Evolutionary conservation across 495 filamentous ascomycete species (phyloP).

Genomic region (Podospora bellae-mahoneyi): DNA sequence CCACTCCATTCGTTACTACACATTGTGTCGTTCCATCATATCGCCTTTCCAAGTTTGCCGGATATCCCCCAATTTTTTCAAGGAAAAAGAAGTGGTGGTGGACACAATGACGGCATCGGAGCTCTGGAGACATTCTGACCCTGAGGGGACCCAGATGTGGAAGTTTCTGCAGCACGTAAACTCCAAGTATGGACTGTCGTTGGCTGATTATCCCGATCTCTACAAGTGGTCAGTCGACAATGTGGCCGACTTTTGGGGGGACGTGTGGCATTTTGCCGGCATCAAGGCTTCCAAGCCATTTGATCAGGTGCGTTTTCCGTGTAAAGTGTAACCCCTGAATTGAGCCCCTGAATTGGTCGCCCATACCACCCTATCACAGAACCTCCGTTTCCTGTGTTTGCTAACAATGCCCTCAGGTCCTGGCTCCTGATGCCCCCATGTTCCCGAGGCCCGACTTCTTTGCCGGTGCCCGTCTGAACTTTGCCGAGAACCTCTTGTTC

Average conservation of each 20-base stretch:
- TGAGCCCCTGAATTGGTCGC: not conserved
- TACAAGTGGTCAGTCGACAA: slow-evolving; percentile 82
- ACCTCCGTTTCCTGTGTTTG: not conserved
- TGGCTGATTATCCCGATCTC: slow-evolving; percentile 65
- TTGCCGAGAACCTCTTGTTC: slow-evolving; percentile 88
- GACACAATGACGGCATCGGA: slow-evolving; percentile 41
- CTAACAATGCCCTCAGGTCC: slow-evolving; percentile 50
- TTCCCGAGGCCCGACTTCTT: slow-evolving; percentile 89
- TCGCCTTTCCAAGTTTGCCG: not conserved
- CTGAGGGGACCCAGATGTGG: slow-evolving; percentile 64
- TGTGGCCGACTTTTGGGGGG: slow-evolving; percentile 74
- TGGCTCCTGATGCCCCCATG: slow-evolving; percentile 62
- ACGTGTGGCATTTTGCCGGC: slow-evolving; percentile 78
- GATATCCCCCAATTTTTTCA: slow-evolving; percentile 4
- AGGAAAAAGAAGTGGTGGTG: not conserved
- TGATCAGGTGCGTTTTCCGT: slow-evolving; percentile 49
- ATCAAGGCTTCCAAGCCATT: slow-evolving; percentile 66
- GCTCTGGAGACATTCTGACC: slow-evolving; percentile 71
- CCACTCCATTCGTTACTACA: not conserved
- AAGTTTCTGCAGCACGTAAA: slow-evolving; percentile 67
- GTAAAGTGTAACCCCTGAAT: not conserved
- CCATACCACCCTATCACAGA: not conserved
- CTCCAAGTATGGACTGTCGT: slow-evolving; percentile 58
- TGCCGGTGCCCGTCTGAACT: slow-evolving; percentile 72
- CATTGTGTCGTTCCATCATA: not conserved